Percentiles rank a stretch among this genome's conserved stretches.
Evolutionary conservation across 345 rosid species (phyloP).

Genomic region (Schrenkiella parvula): DNA sequence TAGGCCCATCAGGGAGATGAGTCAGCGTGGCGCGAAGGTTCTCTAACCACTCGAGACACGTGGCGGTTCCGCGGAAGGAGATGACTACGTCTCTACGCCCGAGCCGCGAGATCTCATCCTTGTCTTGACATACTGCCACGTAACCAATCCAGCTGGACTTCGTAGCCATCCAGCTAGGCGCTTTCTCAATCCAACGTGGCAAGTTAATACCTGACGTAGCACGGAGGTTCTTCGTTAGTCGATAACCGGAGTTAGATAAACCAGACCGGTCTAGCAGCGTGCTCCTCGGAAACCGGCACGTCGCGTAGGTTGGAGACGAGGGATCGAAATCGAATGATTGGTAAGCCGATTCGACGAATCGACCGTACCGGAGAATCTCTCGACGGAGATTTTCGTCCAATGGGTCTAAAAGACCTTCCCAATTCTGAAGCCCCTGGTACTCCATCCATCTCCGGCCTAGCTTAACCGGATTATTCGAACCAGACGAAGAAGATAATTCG

Average conservation of each 20-base stretch:
- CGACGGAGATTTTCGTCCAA: constrained; percentile 70
- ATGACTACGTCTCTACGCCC: constrained; percentile 89
- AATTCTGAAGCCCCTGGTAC: constrained; percentile 44
- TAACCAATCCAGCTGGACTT: constrained; percentile 96
- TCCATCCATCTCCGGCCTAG: constrained; percentile 39
- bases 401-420: constrained; percentile 75
- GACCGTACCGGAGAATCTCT: constrained; percentile 84
- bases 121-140: constrained; percentile 83
- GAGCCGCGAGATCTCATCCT: constrained; percentile 66
- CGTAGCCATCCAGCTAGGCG: constrained; percentile 58
- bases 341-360: constrained; percentile 77
- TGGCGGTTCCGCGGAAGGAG: constrained; percentile 80
- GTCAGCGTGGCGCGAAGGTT: constrained; percentile 78
- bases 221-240: constrained; percentile 54
- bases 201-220: constrained; percentile 72
- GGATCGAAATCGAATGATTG: constrained; percentile 70
- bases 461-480: constrained; percentile 25
- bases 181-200: constrained; percentile 69
- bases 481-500: neutral
- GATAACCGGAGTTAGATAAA: constrained; percentile 57
- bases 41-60: constrained; percentile 93
- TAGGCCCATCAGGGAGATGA: constrained; percentile 35
- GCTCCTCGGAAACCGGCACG: constrained; percentile 49
- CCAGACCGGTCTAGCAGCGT: constrained; percentile 61
- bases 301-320: constrained; percentile 58